Evolutionary conservation across 495 filamentous ascomycete species (phyloP).

Genomic region (Collariella sp.): DNA sequence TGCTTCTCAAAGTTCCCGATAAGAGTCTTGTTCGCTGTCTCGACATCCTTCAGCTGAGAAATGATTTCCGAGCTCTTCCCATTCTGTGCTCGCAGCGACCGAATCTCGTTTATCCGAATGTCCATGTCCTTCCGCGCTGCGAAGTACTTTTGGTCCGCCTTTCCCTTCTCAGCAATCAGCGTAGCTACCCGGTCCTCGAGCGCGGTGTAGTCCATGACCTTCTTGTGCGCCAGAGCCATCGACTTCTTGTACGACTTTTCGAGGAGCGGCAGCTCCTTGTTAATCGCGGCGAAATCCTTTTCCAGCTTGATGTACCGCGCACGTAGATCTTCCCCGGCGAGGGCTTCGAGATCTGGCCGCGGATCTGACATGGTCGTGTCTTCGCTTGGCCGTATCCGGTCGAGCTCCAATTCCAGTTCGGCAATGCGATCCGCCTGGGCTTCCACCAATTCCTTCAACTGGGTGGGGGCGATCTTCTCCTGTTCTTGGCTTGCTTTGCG

Average conservation of each 20-base stretch:
- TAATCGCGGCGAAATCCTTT: slow-evolving; percentile 71
- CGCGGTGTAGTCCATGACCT: slow-evolving; percentile 63
- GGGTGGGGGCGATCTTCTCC: slow-evolving; percentile 54
- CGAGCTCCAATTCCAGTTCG: slow-evolving; percentile 72
- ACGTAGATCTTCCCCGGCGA: slow-evolving; percentile 60
- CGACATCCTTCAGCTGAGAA: slow-evolving; percentile 82
- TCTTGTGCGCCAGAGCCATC: slow-evolving; percentile 71
- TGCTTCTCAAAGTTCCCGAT: slow-evolving; percentile 88
- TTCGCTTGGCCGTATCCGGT: slow-evolving; percentile 52
- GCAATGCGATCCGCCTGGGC: slow-evolving; percentile 66
- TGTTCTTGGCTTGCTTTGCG: slow-evolving; percentile 71
- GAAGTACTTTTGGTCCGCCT: slow-evolving; percentile 97
- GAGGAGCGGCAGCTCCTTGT: slow-evolving; percentile 77
- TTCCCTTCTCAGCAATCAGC: slow-evolving; percentile 78
- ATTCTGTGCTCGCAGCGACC: slow-evolving; percentile 70
- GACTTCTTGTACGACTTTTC: slow-evolving; percentile 82
- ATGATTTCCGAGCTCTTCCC: slow-evolving; percentile 89
- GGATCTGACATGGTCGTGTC: slow-evolving; percentile 34
- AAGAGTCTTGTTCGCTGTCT: slow-evolving; percentile 50
- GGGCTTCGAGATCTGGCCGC: slow-evolving; percentile 42
- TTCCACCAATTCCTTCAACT: slow-evolving; percentile 69
- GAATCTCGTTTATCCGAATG: slow-evolving; percentile 64
- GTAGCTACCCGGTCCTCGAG: slow-evolving; percentile 72
- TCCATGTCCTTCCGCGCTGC: slow-evolving; percentile 90
- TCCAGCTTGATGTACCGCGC: slow-evolving; percentile 63